Evolutionary conservation across 495 filamentous ascomycete genomes (phyloP), one percentile per base, ranked within the genome.

Genomic region (Talaromyces wortmannii): DNA sequence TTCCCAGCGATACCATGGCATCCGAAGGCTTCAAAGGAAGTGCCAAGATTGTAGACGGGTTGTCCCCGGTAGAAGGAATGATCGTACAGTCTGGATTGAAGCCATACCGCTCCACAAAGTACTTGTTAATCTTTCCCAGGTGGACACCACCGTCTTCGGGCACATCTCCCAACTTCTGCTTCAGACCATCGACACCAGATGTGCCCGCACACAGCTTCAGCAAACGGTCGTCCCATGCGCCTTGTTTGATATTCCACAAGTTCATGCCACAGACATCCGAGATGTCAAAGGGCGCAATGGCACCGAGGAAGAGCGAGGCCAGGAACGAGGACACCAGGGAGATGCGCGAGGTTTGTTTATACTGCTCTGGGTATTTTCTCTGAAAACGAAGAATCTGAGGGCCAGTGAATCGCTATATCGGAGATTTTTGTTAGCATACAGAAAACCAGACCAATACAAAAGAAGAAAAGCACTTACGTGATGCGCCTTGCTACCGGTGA

Each of bases 211-310:
- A 83, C 7, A 95, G 81, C 48, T 83, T 71, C 16, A 98, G 75
- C 3, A 96, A 80, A 10, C 78, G 65, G 56, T 92, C 82, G 46
- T 87, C 81, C 81, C 89, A 98, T 7, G 67, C 63, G 48, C 85
- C 83, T 16, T 79, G 75, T 57, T 85, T 75, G 65, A 97, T 91
- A 59, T 97, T 88, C 90, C 91, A 97, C 5, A 98, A 76, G 65
- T 98, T 96, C 89, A 96, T 96, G 7, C 94, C 94, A 55, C 91
- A 95, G 15, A 91, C 92, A 70, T 98, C 94, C 58, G 88, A 87
- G 63, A 97, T 95, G 67, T 98, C 94, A 58, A 95, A 85, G 1
- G 91, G 88, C 1, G 94, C 91, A 47, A 96, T 79, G 52, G 76
- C 74, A 45, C 94, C 94, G 6, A 97, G 78, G 69, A 98, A 90